Evolutionary conservation across 2,329 filamentous ascomycete genomes (phyloP).

Genomic region (Colletotrichum australisinense): DNA sequence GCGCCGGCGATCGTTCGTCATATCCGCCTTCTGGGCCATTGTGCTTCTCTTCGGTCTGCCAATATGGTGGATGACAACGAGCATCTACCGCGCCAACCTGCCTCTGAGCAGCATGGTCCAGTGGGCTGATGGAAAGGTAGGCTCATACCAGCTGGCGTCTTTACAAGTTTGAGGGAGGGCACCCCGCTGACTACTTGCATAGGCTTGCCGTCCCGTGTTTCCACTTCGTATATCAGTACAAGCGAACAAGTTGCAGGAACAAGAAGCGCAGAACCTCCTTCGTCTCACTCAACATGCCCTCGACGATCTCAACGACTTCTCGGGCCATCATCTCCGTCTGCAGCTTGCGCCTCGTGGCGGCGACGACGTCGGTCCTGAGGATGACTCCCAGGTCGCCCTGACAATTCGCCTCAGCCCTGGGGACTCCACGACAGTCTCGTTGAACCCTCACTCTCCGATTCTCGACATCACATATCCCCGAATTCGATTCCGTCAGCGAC

Average conservation of each 20-base stretch:
- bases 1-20: conserved; percentile 77
- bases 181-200: conserved; percentile 7
- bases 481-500: conserved; percentile 75
- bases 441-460: conserved; percentile 76
- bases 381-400: conserved; percentile 68
- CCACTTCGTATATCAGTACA: conserved; percentile 85
- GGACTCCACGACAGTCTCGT: conserved; percentile 67
- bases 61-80: conserved; percentile 96
- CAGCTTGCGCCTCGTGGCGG: conserved; percentile 63
- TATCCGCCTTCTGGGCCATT: conserved; percentile 91
- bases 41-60: conserved; percentile 87
- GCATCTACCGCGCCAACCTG: conserved; percentile 87
- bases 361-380: conserved; percentile 45
- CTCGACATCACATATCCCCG: conserved; percentile 83
- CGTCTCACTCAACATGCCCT: conserved; percentile 87
- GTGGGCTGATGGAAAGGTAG: conserved; percentile 92
- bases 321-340: conserved; percentile 83
- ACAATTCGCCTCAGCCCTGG: conserved; percentile 77
- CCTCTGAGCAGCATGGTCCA: conserved; percentile 88
- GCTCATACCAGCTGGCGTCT: conserved; percentile 37
- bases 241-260: conserved; percentile 71
- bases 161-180: not conserved
- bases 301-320: conserved; percentile 88
- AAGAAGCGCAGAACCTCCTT: conserved; percentile 79
- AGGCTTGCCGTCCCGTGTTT: conserved; percentile 91